Evolutionary conservation across 495 filamentous ascomycete genomes (phyloP).

Genomic region (Daldinia caldariorum): DNA sequence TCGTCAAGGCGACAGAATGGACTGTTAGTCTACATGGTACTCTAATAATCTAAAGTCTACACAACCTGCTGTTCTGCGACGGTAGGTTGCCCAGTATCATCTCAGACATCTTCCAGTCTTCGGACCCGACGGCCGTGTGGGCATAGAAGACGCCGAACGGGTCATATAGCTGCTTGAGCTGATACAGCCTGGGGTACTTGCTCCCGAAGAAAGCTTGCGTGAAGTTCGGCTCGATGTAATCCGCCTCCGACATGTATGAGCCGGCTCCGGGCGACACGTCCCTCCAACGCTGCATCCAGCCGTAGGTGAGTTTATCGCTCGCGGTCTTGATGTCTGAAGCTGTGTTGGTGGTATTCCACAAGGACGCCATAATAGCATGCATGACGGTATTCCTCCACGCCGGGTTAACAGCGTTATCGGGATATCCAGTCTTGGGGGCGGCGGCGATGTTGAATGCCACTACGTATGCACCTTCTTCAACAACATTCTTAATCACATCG

Average conservation of each 20-base stretch:
- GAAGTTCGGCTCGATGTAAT: slow-evolving; percentile 66
- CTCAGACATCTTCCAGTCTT: slow-evolving; percentile 53
- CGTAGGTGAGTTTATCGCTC: slow-evolving; percentile 61
- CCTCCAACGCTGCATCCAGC: slow-evolving; percentile 55
- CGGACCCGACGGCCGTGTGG: slow-evolving; percentile 62
- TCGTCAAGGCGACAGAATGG: neutral
- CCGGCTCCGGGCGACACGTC: slow-evolving; percentile 54
- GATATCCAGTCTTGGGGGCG: slow-evolving; percentile 43
- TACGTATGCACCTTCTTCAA: slow-evolving; percentile 53
- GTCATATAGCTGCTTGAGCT: slow-evolving; percentile 61
- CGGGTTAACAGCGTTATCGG: slow-evolving; percentile 51
- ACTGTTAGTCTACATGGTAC: neutral
- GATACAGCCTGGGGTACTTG: slow-evolving; percentile 54
- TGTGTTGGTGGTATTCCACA: slow-evolving; percentile 49
- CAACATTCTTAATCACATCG: slow-evolving; percentile 51
- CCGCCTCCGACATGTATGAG: slow-evolving; percentile 57
- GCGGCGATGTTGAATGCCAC: slow-evolving; percentile 62
- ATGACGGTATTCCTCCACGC: slow-evolving; percentile 54
- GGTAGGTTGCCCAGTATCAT: slow-evolving; percentile 44
- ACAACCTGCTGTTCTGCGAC: slow-evolving; percentile 43
- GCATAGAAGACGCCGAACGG: slow-evolving; percentile 62
- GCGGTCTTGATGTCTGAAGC: slow-evolving; percentile 50
- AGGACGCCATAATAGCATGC: slow-evolving; percentile 56
- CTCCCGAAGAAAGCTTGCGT: slow-evolving; percentile 66
- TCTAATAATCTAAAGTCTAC: slow-evolving; percentile 31